Percentiles rank a stretch among this genome's conserved stretches.
These are phyloP conservation scores for Sarocladium kiliense DNA, from an alignment of 2,329 filamentous ascomycete genomes.

Conservation along the genomic window DNA sequence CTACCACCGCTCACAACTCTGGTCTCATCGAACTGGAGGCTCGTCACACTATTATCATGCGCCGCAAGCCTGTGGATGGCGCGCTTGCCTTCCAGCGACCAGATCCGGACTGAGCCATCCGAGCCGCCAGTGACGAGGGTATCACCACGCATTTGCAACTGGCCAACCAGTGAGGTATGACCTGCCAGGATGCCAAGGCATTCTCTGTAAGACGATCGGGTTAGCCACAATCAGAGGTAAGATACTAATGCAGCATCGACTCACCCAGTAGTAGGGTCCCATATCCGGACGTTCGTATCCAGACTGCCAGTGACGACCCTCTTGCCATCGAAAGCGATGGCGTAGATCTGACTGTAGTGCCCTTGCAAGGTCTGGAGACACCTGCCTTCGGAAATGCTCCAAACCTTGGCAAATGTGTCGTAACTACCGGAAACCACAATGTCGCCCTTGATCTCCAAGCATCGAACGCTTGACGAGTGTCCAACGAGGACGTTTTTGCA, in stretches of 20 bases:
- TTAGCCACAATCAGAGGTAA: constrained; percentile 13
- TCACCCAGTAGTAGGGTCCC: constrained; percentile 85
- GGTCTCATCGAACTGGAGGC: constrained; percentile 92
- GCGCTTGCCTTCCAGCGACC: constrained; percentile 86
- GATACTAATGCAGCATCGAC: constrained; percentile 23
- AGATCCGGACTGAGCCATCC: constrained; percentile 92
- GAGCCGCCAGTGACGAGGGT: constrained; percentile 94
- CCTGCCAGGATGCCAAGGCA: constrained; percentile 91
- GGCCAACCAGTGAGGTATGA: constrained; percentile 93
- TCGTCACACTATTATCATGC: constrained; percentile 97
- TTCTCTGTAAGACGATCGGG: constrained; percentile 45
- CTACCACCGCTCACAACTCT: constrained; percentile 93
- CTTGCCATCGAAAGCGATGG: constrained; percentile 92
- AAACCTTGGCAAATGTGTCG: constrained; percentile 93
- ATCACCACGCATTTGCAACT: constrained; percentile 91
- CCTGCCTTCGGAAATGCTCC: constrained; percentile 94
- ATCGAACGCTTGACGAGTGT: constrained; percentile 92
- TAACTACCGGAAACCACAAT: constrained; percentile 98
- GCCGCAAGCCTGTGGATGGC: constrained; percentile 92
- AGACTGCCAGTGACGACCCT: constrained; percentile 92
- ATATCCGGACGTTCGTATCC: constrained; percentile 94
- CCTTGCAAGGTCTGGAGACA: constrained; percentile 86
- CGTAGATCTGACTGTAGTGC: constrained; percentile 98
- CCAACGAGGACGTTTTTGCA: constrained; percentile 91
- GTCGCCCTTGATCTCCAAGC: constrained; percentile 92